Conservation (phyloP, 164 flowering plant species). For the Nymphaea colorata region DNA sequence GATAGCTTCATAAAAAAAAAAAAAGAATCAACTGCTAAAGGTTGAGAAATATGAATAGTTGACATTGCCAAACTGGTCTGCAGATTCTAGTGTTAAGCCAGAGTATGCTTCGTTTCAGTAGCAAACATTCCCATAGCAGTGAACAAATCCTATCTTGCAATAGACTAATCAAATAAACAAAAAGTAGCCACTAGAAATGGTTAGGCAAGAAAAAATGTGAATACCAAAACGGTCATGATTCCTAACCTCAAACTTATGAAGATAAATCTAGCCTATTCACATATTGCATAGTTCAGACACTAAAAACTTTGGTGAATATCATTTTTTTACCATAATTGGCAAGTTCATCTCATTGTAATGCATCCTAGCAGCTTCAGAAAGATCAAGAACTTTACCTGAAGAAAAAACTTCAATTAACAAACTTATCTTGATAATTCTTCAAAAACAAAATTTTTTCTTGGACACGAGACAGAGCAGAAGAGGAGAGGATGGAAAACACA, state of each 20-base stretch:
- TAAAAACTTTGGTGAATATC: background rate
- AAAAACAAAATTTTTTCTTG: background rate
- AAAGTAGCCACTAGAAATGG: background rate
- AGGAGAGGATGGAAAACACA: background rate
- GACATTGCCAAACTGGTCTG: too few species aligned
- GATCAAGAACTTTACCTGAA: slow-evolving; percentile 55
- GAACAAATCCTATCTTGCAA: background rate
- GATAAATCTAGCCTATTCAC: background rate
- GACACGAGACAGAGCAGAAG: too few species aligned
- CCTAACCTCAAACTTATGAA: background rate
- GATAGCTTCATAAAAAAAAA: too few species aligned
- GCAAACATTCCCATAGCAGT: too few species aligned
- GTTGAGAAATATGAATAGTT: too few species aligned
- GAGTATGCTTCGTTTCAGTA: too few species aligned
- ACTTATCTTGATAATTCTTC: background rate
- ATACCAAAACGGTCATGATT: background rate
- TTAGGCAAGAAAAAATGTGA: background rate
- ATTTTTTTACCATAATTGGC: slow-evolving; percentile 42
- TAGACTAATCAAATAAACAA: background rate
- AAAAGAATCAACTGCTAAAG: too few species aligned
- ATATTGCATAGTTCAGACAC: background rate
- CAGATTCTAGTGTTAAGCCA: too few species aligned
- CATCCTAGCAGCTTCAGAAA: slow-evolving; percentile 35
- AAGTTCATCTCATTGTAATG: slow-evolving; percentile 26
- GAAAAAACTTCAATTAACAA: background rate